Conservation (phyloP, 345 rosid genomes). For the Sonneratia caseolaris region DNA sequence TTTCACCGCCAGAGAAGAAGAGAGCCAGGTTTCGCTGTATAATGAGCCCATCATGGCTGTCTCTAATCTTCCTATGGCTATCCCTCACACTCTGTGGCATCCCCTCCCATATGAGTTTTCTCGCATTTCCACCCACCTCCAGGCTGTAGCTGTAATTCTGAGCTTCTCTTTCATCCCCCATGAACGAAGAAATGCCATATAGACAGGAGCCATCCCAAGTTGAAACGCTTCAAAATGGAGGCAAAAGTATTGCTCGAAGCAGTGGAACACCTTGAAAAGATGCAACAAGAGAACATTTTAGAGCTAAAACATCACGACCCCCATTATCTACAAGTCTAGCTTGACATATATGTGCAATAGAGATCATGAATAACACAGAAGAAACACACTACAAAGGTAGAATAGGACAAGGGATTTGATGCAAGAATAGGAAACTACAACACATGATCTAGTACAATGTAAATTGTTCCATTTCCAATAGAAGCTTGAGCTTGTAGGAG, state of each 20-base stretch:
- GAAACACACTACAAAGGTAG: neutral
- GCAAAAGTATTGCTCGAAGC: constrained; percentile 92
- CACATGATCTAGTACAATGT: neutral
- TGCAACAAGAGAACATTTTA: constrained; percentile 8
- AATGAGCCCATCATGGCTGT: constrained; percentile 84
- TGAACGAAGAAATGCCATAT: constrained; percentile 88
- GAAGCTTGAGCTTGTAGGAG: neutral
- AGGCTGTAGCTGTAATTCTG: constrained; percentile 84
- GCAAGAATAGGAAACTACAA: neutral
- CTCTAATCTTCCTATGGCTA: constrained; percentile 85
- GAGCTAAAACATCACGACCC: neutral
- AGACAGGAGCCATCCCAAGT: constrained; percentile 94
- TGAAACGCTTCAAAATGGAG: constrained; percentile 98
- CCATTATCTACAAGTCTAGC: neutral
- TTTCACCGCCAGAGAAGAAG: constrained; percentile 92
- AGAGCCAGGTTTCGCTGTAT: constrained; percentile 91
- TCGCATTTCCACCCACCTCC: constrained; percentile 88
- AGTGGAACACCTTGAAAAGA: constrained; percentile 61
- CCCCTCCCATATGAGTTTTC: constrained; percentile 92
- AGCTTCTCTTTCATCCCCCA: constrained; percentile 89
- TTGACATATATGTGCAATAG: neutral
- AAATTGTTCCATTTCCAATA: neutral
- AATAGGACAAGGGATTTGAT: neutral
- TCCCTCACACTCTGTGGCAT: constrained; percentile 84
- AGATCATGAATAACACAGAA: too few species aligned